phyloP scores from a whole-genome alignment of 352 stramenopile species.

The Phytophthora brassicae region DNA sequence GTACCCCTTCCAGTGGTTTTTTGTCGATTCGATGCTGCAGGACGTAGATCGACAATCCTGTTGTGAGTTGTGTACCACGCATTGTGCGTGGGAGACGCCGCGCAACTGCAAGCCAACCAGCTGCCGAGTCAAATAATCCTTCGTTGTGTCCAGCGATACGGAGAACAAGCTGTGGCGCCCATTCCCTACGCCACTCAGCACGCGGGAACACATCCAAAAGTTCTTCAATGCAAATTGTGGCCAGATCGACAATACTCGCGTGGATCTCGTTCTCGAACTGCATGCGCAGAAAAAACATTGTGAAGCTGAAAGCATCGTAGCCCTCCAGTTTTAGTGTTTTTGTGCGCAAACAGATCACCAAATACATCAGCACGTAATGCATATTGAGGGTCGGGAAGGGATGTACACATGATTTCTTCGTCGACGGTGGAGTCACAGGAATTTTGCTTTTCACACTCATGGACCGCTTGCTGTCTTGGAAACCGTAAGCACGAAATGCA shows the following conservation, averaged over 20 bases:
- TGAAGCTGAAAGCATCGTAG: slow-evolving; percentile 84
- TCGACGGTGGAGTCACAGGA: slow-evolving; percentile 32
- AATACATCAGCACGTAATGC: slow-evolving; percentile 75
- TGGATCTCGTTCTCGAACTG: slow-evolving; percentile 81
- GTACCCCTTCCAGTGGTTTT: slow-evolving; percentile 41
- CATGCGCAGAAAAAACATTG: slow-evolving; percentile 87
- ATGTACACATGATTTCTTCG: slow-evolving; percentile 23
- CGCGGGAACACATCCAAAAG: slow-evolving; percentile 73
- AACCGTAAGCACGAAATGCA: slow-evolving; percentile 76
- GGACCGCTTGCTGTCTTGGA: slow-evolving; percentile 81
- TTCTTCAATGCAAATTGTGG: slow-evolving; percentile 79
- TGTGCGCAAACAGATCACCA: slow-evolving; percentile 71
- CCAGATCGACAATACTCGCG: slow-evolving; percentile 73
- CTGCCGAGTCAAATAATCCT: slow-evolving; percentile 76
- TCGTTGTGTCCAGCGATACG: slow-evolving; percentile 76
- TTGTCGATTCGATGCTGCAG: slow-evolving; percentile 83
- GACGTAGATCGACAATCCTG: slow-evolving; percentile 75
- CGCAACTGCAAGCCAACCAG: slow-evolving; percentile 74
- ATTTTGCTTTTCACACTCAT: slow-evolving; percentile 86
- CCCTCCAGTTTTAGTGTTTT: slow-evolving; percentile 63
- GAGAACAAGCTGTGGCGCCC: slow-evolving; percentile 71
- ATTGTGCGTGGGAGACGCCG: slow-evolving; percentile 70
- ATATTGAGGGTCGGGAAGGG: slow-evolving; percentile 82
- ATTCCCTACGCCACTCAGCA: slow-evolving; percentile 73
- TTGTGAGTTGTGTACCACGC: slow-evolving; percentile 76